Base-by-base conservation (phyloP, 495 filamentous ascomycete genomes). In the Aspergillus cristatus region DNA sequence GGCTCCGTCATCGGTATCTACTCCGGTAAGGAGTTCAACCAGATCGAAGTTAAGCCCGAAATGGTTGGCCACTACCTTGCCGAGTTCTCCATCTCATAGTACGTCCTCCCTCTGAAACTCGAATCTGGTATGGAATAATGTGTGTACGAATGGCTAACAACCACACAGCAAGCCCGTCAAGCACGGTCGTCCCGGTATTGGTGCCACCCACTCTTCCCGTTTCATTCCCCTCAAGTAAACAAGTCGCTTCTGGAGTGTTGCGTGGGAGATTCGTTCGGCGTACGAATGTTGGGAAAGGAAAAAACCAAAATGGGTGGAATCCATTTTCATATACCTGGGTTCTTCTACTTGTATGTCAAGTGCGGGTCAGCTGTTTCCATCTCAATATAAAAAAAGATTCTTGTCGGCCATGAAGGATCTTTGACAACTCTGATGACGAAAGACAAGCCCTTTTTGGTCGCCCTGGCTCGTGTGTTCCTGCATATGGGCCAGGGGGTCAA, bases 1-100 rank as follows among this genome's bases (percentile, higher is more conserved):
- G 91, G 91, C 47, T 81, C 73, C 65, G 91, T 98, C 54, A 81
- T 98, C 58, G 91, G 90, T 65, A 91, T 98, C 75, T 98, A 98
- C 80, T 91, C 85, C 45, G 91, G 91, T 65, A 98, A 98, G 80
- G 93, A 96, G 72, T 98, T 97, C 82, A 98, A 98, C 78, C 88
- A 94, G 77, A 87, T 98, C 53, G 91, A 98, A 68, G 91, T 98
- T 72, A 94, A 94, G 79, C 91, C 91, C 43, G 91, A 98, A 80
- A 98, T 98, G 91, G 91, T 98, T 71, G 91, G 91, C 60, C 88
- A 94, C 76, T 98, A 98, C 78, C 76, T 98, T 42, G 91, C 75
- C 61, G 91, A 98, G 74, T 98, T 98, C 77, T 94, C 86, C 46
- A 98, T 98, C 71, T 86, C 86, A 71, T 98, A 98, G 88, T 95